phyloP scores from a whole-genome alignment of 1,284 basidiomycete genomes.

The Leccinum ponderosum region DNA sequence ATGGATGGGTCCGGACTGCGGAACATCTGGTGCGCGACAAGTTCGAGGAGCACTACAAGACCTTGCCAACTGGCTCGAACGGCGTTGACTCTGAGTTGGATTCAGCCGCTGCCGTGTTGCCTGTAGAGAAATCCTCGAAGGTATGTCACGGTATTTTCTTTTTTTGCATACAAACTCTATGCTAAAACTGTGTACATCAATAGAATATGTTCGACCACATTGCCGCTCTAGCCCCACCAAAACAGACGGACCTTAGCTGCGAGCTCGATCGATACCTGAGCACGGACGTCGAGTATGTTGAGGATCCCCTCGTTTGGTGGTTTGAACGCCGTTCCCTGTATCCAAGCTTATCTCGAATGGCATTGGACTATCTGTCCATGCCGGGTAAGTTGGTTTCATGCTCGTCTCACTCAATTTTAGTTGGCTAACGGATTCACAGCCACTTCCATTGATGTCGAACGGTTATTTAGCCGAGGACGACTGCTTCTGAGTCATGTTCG shows the following conservation, averaged over 20 bases:
- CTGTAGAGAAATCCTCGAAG: no score
- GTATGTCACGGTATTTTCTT: no score
- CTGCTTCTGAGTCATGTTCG: slow-evolving; percentile 21
- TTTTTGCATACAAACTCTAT: no score
- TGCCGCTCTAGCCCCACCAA: neutral
- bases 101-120: neutral
- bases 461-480: slow-evolving; percentile 26
- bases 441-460: slow-evolving; percentile 29
- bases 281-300: neutral
- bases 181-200: neutral
- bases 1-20: slow-evolving; percentile 21
- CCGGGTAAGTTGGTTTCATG: neutral
- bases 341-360: neutral
- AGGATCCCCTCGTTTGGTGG: neutral
- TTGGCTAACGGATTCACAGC: slow-evolving; percentile 10
- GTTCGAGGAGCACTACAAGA: neutral
- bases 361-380: neutral
- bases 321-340: neutral
- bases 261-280: neutral
- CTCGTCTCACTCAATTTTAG: neutral
- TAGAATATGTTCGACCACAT: neutral
- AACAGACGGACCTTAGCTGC: neutral
- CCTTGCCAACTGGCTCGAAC: no score
- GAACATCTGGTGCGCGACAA: neutral
- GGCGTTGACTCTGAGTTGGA: no score